Base-by-base conservation (phyloP, 306 rosid genomes). In the Pachyrhizus erosus region DNA sequence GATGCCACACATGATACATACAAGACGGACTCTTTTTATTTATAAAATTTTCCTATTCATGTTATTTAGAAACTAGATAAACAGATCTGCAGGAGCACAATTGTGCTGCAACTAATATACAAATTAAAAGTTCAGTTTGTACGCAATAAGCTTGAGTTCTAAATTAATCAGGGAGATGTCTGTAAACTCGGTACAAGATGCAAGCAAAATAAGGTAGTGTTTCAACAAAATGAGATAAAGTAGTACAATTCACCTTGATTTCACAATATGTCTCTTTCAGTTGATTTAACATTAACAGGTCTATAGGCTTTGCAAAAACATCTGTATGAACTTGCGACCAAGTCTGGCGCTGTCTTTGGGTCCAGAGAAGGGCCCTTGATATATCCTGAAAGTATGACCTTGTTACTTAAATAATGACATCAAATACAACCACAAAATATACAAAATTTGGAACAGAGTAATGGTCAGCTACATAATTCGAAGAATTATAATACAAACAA, bases 301-400 rank as follows among this genome's bases (percentile, higher is more conserved):
- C 99, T 23, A 93, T 84, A 49, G 96, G 98, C 84, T 92, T 93
- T 66, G 97, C 64, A 85, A 89, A 88, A 67, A 96, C 27, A 88
- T 96, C 97, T 7, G 99, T 91, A 66, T 94, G 92, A 70, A 96
- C 91, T 87, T 89, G 98, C 70, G 99, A 98, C 98, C 98, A 93
- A 29, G 97, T 93, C 84, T 93, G 98, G 85, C 91, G 98, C 85
- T 93, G 98, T 89, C 97, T 92, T 79, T 93, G 97, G 80, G 98
- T 93, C 98, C 98, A 96, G 78, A 96, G 94, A 83, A 96, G 88
- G 86, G 97, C 88, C 83, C 97, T 96, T 80, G 98, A 87, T 84
- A 93, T 88, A 86, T 96, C 99, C 99, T 96, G 93, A 77, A 88
- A 83, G 80, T 42, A 64, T 29, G 60, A 76, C 55, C 17, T 51